Base-by-base conservation (phyloP, 2,329 filamentous ascomycete genomes). In the Colletotrichum cuscutae region DNA sequence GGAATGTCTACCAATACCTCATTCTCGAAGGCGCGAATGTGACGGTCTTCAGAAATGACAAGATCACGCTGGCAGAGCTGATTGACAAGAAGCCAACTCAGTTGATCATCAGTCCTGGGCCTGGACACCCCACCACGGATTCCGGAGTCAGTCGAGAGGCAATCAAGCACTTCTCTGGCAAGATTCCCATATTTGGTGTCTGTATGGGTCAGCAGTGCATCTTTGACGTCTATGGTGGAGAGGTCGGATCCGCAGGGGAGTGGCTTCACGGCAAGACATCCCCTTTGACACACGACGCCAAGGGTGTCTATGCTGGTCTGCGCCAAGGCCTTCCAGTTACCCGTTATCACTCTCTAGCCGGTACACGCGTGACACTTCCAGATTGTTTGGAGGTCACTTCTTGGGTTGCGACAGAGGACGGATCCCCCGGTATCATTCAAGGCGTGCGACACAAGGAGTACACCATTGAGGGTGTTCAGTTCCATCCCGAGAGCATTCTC, bases 131-230 rank as follows among this genome's bases (percentile, higher is more conserved):
- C 53, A 88, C 90, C 76, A 95, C 92, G 60, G 97, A 99, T 84
- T 95, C 97, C 24, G 97, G 97, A 69, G 91, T 99, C 79, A 98
- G 95, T 83, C 95, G 95, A 80, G 94, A 94, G 83, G 95, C 95
- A 54, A 98, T 99, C 79, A 88, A 91, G 78, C 88, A 98, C 82
- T 99, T 98, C 82, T 91, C 93, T 35, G 97, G 97, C 77, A 98
- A 98, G 84, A 94, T 99, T 61, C 97, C 97, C 12, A 91, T 99
- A 15, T 90, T 99, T 65, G 97, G 97, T n/a, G 97, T 99, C 35
- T 99, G 97, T 81, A 98, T 99, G 96, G 97, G 97, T 77, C 93
- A 98, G 91, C 97, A 99, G 87, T 99, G 97, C 83, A 98, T 99
- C 76, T 96, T 97, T 80, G 94, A 97, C 67, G 92, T 95, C 37